Conservation (phyloP, 2,329 filamentous ascomycete species). For the Neonectria hederae region DNA sequence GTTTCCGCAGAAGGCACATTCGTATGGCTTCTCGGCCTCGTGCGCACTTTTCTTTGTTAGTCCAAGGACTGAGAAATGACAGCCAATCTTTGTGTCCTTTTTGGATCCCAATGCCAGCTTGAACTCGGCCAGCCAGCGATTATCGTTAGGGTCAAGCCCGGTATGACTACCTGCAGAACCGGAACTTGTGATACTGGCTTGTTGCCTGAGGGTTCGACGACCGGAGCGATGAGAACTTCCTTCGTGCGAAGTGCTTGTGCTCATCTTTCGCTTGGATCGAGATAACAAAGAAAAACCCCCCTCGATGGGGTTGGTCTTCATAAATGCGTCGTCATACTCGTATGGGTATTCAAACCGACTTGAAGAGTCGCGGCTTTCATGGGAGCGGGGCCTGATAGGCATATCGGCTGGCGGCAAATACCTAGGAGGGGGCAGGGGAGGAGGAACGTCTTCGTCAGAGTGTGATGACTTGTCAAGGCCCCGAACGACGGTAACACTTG, state of each 20-base stretch:
- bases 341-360: no score
- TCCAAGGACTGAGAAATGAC: no score
- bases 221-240: neutral
- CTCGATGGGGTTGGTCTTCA: no score
- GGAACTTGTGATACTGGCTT: neutral
- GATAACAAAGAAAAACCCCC: no score
- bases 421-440: no score
- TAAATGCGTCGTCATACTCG: no score
- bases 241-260: neutral
- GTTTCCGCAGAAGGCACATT: conserved; percentile 90
- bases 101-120: neutral
- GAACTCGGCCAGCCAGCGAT: neutral
- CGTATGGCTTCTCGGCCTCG: conserved; percentile 95
- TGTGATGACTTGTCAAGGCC: no score
- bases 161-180: neutral
- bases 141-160: neutral
- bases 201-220: neutral
- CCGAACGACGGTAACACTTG: no score
- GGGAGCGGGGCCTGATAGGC: no score
- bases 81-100: neutral
- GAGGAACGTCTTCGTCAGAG: no score
- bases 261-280: neutral
- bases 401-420: no score
- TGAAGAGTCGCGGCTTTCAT: no score
- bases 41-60: conserved; percentile 68